Evolutionary conservation across 768 basidiomycete species (phyloP), one percentile per base, ranked within the genome.

Genomic region (Amanita brunnescens): DNA sequence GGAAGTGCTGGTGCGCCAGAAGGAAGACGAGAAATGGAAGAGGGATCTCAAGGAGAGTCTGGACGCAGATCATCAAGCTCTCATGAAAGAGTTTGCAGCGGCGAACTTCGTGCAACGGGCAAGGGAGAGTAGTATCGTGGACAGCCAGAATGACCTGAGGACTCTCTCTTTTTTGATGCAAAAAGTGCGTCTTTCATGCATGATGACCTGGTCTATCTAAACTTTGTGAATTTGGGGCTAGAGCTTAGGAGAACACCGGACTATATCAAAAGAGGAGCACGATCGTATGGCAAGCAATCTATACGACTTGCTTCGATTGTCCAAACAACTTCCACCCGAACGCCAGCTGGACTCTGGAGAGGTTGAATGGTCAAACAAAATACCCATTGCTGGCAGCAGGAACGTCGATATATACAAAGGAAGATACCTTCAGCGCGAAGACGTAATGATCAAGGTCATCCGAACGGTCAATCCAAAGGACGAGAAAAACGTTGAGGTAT

Each of bases 321-420:
- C 75, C 12, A 67, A 69, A 1, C 65, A 69, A 45, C 64, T 82
- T 20, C 67, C 80, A 44, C 77, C 77, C 0, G 68, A 78, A 26
- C 68, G 76, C 53, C 64, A 80, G 53, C 69, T 82, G 29, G 64
- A 69, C 47, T 70, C 71, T 4, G 78, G 78, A 5, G 80, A 82
- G 61, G 79, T 80, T 9, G 63, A 63, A 14, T 68, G 76, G 51
- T 62, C 76, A 26, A 73, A 76, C 13, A 63, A 70, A 20, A 72
- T 72, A 47, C 77, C 80, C 6, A 70, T 78, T 44, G 72, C 72
- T 37, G 77, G 77, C 24, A 76, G 72, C 6, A 70, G 72, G 12
- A 69, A 29, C 2, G 78, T 79, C 68, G 79, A 78, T 61, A 74
- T 79, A 10, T 71, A 68, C 39, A 77, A 80, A 58, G 80, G 80